Evolutionary conservation across 345 rosid genomes (phyloP).

Genomic region (Eucalyptus fibrosa): DNA sequence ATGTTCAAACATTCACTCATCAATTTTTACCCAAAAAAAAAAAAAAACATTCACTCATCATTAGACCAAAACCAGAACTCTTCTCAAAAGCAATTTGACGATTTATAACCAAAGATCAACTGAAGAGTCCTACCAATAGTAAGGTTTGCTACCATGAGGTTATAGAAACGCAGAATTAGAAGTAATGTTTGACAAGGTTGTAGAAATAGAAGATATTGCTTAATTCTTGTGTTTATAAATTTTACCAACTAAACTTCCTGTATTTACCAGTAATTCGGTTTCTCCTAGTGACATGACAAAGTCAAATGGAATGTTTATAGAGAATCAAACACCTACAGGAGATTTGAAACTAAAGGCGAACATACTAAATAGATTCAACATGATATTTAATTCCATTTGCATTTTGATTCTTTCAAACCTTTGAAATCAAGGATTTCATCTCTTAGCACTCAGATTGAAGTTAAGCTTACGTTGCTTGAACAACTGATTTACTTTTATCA

Average conservation of each 20-base stretch:
- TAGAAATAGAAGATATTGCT: neutral
- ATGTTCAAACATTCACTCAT: neutral
- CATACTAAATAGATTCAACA: neutral
- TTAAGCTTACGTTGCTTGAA: neutral
- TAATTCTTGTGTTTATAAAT: neutral
- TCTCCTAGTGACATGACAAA: neutral
- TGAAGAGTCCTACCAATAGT: neutral
- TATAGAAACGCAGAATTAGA: neutral
- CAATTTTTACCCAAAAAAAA: neutral
- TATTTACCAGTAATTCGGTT: neutral
- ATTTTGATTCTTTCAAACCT: neutral
- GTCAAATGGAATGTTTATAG: neutral
- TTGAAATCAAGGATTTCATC: neutral
- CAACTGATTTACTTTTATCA: neutral
- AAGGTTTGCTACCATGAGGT: neutral
- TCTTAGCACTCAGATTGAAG: neutral
- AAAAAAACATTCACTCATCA: neutral
- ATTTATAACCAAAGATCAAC: neutral
- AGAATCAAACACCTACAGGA: neutral
- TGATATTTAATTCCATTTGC: neutral
- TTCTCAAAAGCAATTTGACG: neutral
- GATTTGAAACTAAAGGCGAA: neutral
- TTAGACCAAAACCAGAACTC: neutral
- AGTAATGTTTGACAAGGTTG: neutral
- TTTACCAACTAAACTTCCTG: neutral